Conservation (phyloP, 805 yeast species). For the Nakazawaea ernobii region DNA sequence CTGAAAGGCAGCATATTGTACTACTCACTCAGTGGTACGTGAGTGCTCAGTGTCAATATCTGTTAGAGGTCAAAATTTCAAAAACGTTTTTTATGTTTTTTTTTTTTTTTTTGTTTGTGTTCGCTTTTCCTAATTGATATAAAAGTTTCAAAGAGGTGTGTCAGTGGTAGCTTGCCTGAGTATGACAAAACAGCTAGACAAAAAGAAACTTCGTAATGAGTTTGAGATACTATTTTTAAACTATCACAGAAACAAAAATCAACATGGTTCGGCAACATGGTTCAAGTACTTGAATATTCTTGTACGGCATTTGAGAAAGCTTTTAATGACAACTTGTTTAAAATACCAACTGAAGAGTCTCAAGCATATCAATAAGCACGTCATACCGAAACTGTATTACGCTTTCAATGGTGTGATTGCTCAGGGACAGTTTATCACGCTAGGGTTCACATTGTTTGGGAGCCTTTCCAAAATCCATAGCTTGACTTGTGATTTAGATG, state of each 20-base stretch:
- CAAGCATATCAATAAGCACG: constrained; percentile 26
- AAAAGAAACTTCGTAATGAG: constrained; percentile 35
- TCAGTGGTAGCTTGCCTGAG: neutral
- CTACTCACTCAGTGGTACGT: neutral
- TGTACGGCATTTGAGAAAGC: constrained; percentile 46
- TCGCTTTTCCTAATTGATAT: neutral
- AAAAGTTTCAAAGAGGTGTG: neutral
- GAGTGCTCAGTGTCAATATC: neutral
- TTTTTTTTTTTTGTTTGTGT: neutral
- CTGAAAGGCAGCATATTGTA: neutral
- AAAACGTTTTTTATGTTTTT: neutral
- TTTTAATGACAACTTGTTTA: constrained; percentile 20
- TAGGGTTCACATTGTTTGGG: constrained; percentile 69
- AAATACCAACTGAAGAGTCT: constrained; percentile 6
- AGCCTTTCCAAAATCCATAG: constrained; percentile 38
- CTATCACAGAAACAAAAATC: constrained; percentile 70
- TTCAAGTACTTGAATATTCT: constrained; percentile 65
- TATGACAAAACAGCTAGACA: neutral
- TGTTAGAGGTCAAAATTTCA: neutral
- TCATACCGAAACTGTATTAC: constrained; percentile 45
- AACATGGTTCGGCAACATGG: constrained; percentile 70
- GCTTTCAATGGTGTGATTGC: constrained; percentile 64
- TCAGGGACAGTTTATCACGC: constrained; percentile 68
- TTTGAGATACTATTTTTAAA: constrained; percentile 53
- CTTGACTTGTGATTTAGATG: constrained; percentile 18